A percentile compares a stretch with the other conserved stretches of the same genome.
phyloP scores from a whole-genome alignment of 805 yeast genomes.

The Wickerhamomyces tratensis region DNA sequence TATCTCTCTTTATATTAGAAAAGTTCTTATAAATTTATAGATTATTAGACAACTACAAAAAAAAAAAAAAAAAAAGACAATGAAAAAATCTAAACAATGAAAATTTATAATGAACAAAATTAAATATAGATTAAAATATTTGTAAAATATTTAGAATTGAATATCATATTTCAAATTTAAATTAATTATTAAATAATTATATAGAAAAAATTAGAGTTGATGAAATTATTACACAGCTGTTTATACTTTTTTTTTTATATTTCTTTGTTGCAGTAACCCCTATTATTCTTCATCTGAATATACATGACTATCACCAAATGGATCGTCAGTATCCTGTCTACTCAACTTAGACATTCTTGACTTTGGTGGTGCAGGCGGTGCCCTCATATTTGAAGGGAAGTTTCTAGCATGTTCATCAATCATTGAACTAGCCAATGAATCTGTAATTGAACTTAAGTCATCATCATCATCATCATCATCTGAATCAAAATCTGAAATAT shows the following conservation, averaged over 20 bases:
- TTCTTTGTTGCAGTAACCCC: conserved; percentile 17
- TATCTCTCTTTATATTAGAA: no score
- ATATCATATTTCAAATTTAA: no score
- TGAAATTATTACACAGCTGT: background rate
- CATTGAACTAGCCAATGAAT: conserved; percentile 18
- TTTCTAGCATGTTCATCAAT: conserved; percentile 13
- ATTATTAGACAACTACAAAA: no score
- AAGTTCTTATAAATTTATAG: no score
- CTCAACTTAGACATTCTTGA: conserved; percentile 3
- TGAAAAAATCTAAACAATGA: no score
- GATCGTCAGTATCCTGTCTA: conserved; percentile 26
- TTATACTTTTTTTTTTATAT: background rate
- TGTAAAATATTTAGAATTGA: no score
- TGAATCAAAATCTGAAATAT: conserved; percentile 24
- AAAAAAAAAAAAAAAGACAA: no score
- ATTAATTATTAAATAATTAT: no score
- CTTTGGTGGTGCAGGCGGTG: conserved; percentile 11
- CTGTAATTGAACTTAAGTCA: conserved; percentile 12
- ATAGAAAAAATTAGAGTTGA: no score
- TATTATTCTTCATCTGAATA: background rate
- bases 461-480: conserved; percentile 16
- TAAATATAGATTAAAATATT: no score
- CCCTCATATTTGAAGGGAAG: conserved; percentile 9
- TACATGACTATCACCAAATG: conserved; percentile 43
- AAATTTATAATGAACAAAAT: no score